These are phyloP conservation scores for Camillea tinctor DNA, from an alignment of 2,329 filamentous ascomycete genomes.

Conservation along the genomic window DNA sequence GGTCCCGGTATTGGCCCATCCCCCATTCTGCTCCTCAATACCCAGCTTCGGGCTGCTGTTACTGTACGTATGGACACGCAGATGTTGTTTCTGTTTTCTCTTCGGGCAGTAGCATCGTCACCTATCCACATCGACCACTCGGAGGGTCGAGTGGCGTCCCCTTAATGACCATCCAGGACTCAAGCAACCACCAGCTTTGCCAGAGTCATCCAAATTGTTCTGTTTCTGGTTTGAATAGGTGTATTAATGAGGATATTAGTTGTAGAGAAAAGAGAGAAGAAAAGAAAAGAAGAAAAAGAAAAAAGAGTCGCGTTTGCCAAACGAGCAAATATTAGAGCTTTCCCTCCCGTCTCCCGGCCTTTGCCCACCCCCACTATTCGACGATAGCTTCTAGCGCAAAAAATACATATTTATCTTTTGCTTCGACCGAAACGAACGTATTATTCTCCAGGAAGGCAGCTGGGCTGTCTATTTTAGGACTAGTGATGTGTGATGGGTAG, in stretches of 20 bases:
- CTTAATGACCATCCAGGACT: constrained; percentile 1
- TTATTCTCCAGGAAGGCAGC: constrained; percentile 13
- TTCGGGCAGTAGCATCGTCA: constrained; percentile 6
- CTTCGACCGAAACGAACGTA: constrained; percentile 10
- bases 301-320: constrained; percentile 14
- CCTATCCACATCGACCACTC: neutral
- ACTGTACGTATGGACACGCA: constrained; percentile 14
- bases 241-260: constrained; percentile 22
- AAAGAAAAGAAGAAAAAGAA: neutral
- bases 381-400: constrained; percentile 12
- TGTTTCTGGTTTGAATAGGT: constrained; percentile 9
- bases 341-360: constrained; percentile 9
- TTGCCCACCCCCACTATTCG: constrained; percentile 2
- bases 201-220: constrained; percentile 8
- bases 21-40: constrained; percentile 9
- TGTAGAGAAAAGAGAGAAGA: constrained; percentile 16
- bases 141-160: constrained; percentile 13
- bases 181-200: constrained; percentile 4
- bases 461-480: constrained; percentile 23
- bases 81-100: constrained; percentile 1
- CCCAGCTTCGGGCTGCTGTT: constrained; percentile 6
- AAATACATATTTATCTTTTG: constrained; percentile 5
- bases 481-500: constrained; percentile 32
- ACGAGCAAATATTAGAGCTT: constrained; percentile 8
- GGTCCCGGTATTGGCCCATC: constrained; percentile 22